Evolutionary conservation across 2,329 filamentous ascomycete genomes (phyloP).

Genomic region (Colletotrichum sp.): DNA sequence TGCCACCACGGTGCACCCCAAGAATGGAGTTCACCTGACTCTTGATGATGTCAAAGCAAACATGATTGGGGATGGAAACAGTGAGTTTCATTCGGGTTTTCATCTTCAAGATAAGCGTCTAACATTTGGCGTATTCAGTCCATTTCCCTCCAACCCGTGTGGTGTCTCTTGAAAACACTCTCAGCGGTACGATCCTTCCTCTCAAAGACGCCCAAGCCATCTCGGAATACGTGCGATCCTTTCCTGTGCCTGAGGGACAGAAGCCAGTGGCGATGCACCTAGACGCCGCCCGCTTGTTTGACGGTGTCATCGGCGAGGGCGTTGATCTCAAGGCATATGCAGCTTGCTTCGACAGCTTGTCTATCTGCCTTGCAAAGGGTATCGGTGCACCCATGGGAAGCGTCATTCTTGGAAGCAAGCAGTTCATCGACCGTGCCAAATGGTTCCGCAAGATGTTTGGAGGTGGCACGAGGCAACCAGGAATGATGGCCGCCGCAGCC

Average conservation of each 20-base stretch:
- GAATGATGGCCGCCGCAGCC: not conserved
- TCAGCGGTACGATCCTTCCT: not conserved
- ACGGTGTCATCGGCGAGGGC: not conserved
- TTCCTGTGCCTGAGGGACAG: not conserved
- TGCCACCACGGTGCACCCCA: not conserved
- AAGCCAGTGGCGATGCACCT: not conserved
- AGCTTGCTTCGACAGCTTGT: not conserved
- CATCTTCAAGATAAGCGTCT: fast-evolving
- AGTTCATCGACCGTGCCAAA: not conserved
- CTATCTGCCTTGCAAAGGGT: not conserved
- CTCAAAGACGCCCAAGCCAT: not conserved
- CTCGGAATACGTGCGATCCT: fast-evolving
- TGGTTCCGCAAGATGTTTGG: not conserved
- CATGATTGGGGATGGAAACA: not conserved
- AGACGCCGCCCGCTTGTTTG: not conserved
- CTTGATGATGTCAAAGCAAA: not conserved
- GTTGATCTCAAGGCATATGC: not conserved
- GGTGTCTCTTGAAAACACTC: not conserved
- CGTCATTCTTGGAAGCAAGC: not conserved
- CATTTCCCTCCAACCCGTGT: not conserved
- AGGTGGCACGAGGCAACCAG: not conserved
- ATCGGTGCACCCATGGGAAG: not conserved
- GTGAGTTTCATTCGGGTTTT: fast-evolving
- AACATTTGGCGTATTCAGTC: fast-evolving
- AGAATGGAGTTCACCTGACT: not conserved